Percentiles rank a stretch among this genome's conserved stretches.
Conservation (phyloP, 106 monocot genomes). For the Phalaenopsis aphrodite region DNA sequence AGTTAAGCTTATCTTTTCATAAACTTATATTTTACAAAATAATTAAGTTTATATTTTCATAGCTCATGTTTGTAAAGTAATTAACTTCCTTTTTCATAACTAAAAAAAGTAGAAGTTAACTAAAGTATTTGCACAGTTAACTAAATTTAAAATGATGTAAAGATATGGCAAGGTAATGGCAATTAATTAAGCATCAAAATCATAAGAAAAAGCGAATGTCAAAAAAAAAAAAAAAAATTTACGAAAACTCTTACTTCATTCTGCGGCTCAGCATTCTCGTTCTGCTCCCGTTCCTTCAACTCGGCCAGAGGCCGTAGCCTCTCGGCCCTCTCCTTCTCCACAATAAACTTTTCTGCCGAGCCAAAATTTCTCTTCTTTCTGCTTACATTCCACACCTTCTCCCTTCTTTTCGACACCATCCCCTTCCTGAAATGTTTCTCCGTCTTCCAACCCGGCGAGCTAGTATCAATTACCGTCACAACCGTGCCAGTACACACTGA, state of each 20-base stretch:
- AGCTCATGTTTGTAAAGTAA: too few species aligned
- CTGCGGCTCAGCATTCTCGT: slow-evolving; percentile 6
- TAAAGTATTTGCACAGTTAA: too few species aligned
- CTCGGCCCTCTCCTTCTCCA: slow-evolving; percentile 14
- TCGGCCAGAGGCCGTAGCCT: neutral
- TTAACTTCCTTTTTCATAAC: too few species aligned
- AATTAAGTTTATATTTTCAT: too few species aligned
- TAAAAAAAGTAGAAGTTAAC: too few species aligned
- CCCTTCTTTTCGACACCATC: slow-evolving; percentile 50
- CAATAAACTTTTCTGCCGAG: slow-evolving; percentile 12
- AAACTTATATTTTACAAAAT: too few species aligned
- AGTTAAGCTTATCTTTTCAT: too few species aligned
- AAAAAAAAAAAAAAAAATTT: neutral
- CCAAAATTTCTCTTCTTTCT: slow-evolving; percentile 57
- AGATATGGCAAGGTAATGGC: too few species aligned
- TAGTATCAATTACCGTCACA: slow-evolving; percentile 77
- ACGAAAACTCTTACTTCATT: slow-evolving; percentile 13
- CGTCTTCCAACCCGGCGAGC: slow-evolving; percentile 57
- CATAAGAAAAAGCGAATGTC: neutral
- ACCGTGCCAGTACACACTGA: slow-evolving; percentile 38
- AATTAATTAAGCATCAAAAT: too few species aligned
- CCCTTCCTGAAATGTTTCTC: slow-evolving; percentile 62
- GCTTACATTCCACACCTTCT: slow-evolving; percentile 36
- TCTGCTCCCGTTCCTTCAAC: neutral
- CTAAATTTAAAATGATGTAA: too few species aligned